Base-by-base conservation (phyloP, 371 early-diverging fungal species). In the Mortierella sp. region DNA sequence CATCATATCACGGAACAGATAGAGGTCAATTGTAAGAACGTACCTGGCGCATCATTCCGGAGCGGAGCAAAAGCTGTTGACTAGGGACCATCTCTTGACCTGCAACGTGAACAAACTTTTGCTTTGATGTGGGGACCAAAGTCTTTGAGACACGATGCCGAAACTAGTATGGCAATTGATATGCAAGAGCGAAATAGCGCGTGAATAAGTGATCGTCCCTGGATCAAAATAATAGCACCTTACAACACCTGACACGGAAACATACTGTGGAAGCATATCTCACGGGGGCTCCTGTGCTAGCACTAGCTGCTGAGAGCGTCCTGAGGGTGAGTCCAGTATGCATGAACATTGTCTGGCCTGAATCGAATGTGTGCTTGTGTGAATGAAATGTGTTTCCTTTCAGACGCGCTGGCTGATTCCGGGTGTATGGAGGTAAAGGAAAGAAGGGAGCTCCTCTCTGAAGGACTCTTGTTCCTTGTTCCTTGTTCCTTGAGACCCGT, bases 31-130 rank as follows among this genome's bases (percentile, higher is more conserved):
- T 7, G 54, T 12, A 11, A 4, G 51, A 14, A 35, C 11, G 38
- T 82, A 86, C 86, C 82, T 86, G 86, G 21, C 86, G 86, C 82
- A 86, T 86, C 86, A 86, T 86, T 27, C 86, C 86, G 41, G 86
- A 79, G 4, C 86, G 76, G 51, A 86, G 82, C 48, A 86, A 60
- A 54, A 86, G 75, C 55, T 86, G 86, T 29, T 86, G 86, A 41
- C 86, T 86, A 8, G 86, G 86, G 11, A 86, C 86, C 82, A 86
- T 79, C 63, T 86, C 86, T 32, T 86, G 86, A 18, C 86, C 86
- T 0, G 82, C 72, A 8, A 86, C 86, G 58, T 86, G 80, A 38
- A 75, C 82, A 73, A 86, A 86, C 63, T 86, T 86, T 78, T 86
- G 86, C 38, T 81, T 86, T 1, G 86, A 82, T 0, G 86, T 86